These are phyloP conservation scores for Leishmania arabica DNA, from an alignment of 208 protist genomes.

Conservation along the genomic window DNA sequence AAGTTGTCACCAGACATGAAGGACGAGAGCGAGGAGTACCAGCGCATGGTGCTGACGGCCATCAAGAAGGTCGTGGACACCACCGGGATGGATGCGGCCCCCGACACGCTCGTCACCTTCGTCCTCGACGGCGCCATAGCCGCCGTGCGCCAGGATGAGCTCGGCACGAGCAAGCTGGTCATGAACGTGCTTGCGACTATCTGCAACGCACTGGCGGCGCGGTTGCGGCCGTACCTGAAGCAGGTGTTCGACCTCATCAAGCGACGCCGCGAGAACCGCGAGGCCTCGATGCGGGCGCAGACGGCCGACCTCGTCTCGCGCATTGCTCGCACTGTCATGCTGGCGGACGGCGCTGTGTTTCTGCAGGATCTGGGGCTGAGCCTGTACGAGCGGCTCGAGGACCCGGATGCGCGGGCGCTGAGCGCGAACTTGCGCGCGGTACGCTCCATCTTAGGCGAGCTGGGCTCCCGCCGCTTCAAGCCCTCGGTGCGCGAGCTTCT, in stretches of 20 bases:
- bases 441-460: slow-evolving; percentile 97
- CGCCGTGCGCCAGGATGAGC: slow-evolving; percentile 96
- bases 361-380: slow-evolving; percentile 96
- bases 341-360: slow-evolving; percentile 94
- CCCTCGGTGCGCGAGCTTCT: slow-evolving; percentile 97
- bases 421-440: slow-evolving; percentile 96
- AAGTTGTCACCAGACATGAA: slow-evolving; percentile 97
- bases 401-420: slow-evolving; percentile 97
- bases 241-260: slow-evolving; percentile 97
- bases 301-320: slow-evolving; percentile 96
- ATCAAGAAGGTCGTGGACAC: slow-evolving; percentile 86
- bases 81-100: slow-evolving; percentile 90
- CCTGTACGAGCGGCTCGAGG: slow-evolving; percentile 98
- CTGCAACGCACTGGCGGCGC: slow-evolving; percentile 93
- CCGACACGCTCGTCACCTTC: slow-evolving; percentile 90
- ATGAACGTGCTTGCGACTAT: slow-evolving; percentile 95
- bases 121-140: slow-evolving; percentile 98
- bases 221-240: slow-evolving; percentile 94
- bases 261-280: slow-evolving; percentile 96
- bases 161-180: slow-evolving; percentile 87
- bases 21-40: slow-evolving; percentile 97
- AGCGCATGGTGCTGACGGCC: slow-evolving; percentile 95
- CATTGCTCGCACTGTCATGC: slow-evolving; percentile 95
- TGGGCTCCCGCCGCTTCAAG: slow-evolving; percentile 97
- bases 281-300: slow-evolving; percentile 94